Conservation (phyloP, 2,329 filamentous ascomycete species). For the Mariannaea elegans region DNA sequence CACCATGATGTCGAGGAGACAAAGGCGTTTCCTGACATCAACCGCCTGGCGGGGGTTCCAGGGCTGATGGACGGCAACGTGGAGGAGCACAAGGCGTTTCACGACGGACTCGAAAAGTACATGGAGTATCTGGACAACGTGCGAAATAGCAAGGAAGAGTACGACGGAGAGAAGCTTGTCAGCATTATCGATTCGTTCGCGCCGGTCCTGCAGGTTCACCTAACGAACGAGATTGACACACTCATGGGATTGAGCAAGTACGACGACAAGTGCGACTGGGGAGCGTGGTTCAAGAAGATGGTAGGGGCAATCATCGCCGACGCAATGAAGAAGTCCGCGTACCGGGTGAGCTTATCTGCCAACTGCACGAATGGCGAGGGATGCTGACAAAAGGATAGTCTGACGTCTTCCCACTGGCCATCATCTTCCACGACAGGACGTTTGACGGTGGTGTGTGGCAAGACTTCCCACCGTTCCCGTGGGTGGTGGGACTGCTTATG, state of each 20-base stretch:
- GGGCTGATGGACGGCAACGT: conserved; percentile 53
- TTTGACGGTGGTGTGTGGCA: conserved; percentile 40
- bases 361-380: not conserved
- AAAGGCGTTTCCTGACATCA: conserved; percentile 50
- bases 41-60: conserved; percentile 44
- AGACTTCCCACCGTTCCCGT: conserved; percentile 40
- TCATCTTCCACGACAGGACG: conserved; percentile 41
- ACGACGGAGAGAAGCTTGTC: conserved; percentile 41
- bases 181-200: conserved; percentile 43
- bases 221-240: conserved; percentile 50
- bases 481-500: conserved; percentile 40
- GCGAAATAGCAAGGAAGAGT: conserved; percentile 38
- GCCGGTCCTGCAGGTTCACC: conserved; percentile 45
- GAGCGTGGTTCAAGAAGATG: conserved; percentile 38
- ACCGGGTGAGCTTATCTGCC: conserved; percentile 23
- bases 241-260: conserved; percentile 46
- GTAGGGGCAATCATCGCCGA: conserved; percentile 22
- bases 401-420: conserved; percentile 33
- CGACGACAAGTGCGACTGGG: conserved; percentile 48
- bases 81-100: conserved; percentile 52
- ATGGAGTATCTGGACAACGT: conserved; percentile 44
- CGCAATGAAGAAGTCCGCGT: conserved; percentile 27
- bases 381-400: conserved; percentile 21
- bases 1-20: conserved; percentile 53
- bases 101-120: conserved; percentile 45